phyloP scores from a whole-genome alignment of 2,329 filamentous ascomycete genomes.

The Pseudogymnoascus sp. region DNA sequence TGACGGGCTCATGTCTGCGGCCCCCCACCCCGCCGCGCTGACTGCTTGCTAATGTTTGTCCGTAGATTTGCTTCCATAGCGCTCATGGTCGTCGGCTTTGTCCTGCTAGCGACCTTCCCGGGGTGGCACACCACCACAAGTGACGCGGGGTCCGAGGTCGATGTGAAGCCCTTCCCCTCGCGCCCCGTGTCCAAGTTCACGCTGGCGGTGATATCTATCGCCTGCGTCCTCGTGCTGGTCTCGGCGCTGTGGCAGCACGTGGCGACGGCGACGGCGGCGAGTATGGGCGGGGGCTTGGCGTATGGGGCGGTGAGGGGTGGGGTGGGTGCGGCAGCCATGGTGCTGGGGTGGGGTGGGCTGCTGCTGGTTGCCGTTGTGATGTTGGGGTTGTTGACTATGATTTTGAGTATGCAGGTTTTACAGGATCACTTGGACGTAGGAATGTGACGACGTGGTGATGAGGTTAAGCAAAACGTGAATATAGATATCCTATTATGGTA shows the following conservation, averaged over 20 bases:
- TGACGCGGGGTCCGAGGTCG: slow-evolving; percentile 69
- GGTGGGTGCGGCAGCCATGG: slow-evolving; percentile 91
- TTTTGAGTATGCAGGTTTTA: slow-evolving; percentile 79
- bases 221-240: slow-evolving; percentile 62
- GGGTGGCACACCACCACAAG: slow-evolving; percentile 93
- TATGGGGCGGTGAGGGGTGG: slow-evolving; percentile 82
- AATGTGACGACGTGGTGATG: slow-evolving; percentile 19
- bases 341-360: slow-evolving; percentile 96
- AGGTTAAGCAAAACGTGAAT: neutral
- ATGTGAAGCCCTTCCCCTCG: slow-evolving; percentile 90
- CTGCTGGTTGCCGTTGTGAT: slow-evolving; percentile 87
- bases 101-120: slow-evolving; percentile 91
- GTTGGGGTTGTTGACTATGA: slow-evolving; percentile 91
- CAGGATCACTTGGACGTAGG: slow-evolving; percentile 27
- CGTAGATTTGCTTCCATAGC: slow-evolving; percentile 89
- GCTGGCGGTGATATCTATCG: slow-evolving; percentile 80
- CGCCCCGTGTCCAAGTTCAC: slow-evolving; percentile 86
- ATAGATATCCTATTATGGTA: neutral
- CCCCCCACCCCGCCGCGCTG: neutral
- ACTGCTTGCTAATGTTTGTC: neutral
- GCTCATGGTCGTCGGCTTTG: slow-evolving; percentile 90
- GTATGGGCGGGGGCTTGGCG: slow-evolving; percentile 85
- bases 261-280: slow-evolving; percentile 86
- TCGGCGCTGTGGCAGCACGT: slow-evolving; percentile 86
- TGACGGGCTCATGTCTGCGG: slow-evolving; percentile 82